Evolutionary conservation across 164 flowering plant species (phyloP).

Genomic region (Annona squamosa): DNA sequence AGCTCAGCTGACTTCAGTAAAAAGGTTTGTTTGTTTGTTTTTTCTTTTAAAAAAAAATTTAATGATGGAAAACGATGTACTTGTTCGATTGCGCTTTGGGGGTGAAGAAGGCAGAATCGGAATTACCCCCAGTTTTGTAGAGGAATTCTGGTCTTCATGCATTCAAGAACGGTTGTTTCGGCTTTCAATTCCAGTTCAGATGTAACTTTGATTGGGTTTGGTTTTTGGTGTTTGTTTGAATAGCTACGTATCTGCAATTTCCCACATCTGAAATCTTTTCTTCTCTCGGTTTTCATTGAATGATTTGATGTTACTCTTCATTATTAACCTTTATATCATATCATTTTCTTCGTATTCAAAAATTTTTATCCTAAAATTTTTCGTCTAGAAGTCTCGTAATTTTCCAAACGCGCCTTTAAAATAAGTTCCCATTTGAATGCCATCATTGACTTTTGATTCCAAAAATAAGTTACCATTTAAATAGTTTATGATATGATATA

Average conservation of each 20-base stretch:
- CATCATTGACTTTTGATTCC: background rate
- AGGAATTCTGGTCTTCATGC: background rate
- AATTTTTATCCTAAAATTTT: too few species aligned
- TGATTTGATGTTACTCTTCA: background rate
- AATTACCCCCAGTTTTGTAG: constrained; percentile 34
- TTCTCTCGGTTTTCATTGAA: too few species aligned
- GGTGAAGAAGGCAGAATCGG: background rate
- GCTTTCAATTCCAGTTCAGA: background rate
- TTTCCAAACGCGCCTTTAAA: background rate
- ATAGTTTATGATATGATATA: too few species aligned
- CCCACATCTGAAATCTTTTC: background rate
- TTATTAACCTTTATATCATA: background rate
- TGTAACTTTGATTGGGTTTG: background rate
- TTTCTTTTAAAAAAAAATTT: background rate
- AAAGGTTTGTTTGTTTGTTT: background rate
- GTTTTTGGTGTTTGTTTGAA: background rate
- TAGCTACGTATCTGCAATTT: background rate
- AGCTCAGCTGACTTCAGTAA: background rate
- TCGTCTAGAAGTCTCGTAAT: too few species aligned
- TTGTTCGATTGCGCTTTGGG: background rate
- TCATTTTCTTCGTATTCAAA: background rate
- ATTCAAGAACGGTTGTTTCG: background rate
- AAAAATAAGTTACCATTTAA: too few species aligned
- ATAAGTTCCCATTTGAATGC: too few species aligned
- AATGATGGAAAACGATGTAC: background rate